Base-by-base conservation (phyloP, 2,329 filamentous ascomycete species). In the Aureobasidium sp. region DNA sequence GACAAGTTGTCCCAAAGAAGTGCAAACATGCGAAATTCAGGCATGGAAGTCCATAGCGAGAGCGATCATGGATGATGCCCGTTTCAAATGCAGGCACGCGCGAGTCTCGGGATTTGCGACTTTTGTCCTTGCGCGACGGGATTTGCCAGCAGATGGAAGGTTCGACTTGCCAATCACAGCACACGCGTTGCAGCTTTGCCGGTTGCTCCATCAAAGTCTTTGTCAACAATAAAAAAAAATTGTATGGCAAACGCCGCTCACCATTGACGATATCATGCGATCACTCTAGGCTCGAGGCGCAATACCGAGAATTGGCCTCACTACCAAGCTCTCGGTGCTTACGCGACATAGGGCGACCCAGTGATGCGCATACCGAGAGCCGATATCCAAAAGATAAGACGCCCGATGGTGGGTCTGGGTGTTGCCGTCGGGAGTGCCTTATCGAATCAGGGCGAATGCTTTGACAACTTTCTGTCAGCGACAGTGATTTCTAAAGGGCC, bases 361-460 rank as follows among this genome's bases (percentile, higher is more conserved):
- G 18, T 25, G 23, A 42, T 29, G 20, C 6, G 7, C 31, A 42
- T 62, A 43, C 59, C 59, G 59, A 43, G 25, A 36, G 47, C 36
- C 59, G 50, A 64, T 47, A 64, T 31, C 50, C 48, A 64, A 10
- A n/a, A 54, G 60, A 64, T 64, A 64, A 64, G 60, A 42, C 60
- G 13, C 58, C 31, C 50, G 36, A 55, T 7, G 27, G 60, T 64
- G 60, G 60, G 60, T 64, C 60, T 64, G 60, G 60, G 38, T 64
- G 27, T 50, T 59, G 27, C 53, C 63, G 63, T 65, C 42, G 29
- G 60, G 55, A 51, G 47, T 33, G 25, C 48, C 50, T 33, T 55
- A 48, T 64, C 61, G 61, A 64, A 64, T 64, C 61, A 64, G n/a
- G 40, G 25, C 63, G 63, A 59, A 65, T 40, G 25, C 36, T 65